Base-by-base conservation (phyloP, 179 eudicot species). In the Sideroxylon spinosum region DNA sequence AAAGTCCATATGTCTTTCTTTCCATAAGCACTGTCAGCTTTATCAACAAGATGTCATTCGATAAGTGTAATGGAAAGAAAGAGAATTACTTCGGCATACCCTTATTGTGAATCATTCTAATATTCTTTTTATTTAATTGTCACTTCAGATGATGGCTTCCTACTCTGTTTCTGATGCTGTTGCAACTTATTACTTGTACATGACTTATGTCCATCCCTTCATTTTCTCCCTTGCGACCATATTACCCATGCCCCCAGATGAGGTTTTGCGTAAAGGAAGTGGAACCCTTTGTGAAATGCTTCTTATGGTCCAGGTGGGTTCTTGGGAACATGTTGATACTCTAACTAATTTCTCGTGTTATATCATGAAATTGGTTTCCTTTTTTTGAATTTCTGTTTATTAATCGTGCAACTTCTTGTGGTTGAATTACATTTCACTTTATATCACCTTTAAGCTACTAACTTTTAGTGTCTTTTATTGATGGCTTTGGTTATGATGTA, bases 151-250 rank as follows among this genome's bases (percentile, higher is more conserved):
- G 99, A 95, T 95, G 99, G 99, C 99, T 64, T 95, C 99, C 69
- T 95, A 95, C 85, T 95, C 99, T 70, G 99, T 95, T 87, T 95
- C 99, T 80, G 99, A 95, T 88, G 99, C 99, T 79, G 99, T 95
- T 75, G 78, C 99, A 83, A 95, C 99, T 73, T 95, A 95, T 84
- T 95, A 93, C 87, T 84, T 95, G 87, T 95, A 95, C 80, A 95
- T 93, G 98, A 95, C 98, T 37, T 95, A 95, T 81, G 96, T 95
- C 63, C 99, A 95, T 84, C 99, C 99, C 66, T 95, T 95, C 82
- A 95, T 95, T 79, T 95, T 95, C 85, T 95, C 99, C 79, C 95
- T 95, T 68, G 99, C 96, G 71, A 93, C 99, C 70, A 95, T 95
- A 71, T 92, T 95, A 67, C 99, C 99, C 77, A 93, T 95, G 99